A percentile compares a stretch with the other conserved stretches of the same genome.
Evolutionary conservation across 805 yeast genomes (phyloP).

Genomic region (Saturnispora halmiae): DNA sequence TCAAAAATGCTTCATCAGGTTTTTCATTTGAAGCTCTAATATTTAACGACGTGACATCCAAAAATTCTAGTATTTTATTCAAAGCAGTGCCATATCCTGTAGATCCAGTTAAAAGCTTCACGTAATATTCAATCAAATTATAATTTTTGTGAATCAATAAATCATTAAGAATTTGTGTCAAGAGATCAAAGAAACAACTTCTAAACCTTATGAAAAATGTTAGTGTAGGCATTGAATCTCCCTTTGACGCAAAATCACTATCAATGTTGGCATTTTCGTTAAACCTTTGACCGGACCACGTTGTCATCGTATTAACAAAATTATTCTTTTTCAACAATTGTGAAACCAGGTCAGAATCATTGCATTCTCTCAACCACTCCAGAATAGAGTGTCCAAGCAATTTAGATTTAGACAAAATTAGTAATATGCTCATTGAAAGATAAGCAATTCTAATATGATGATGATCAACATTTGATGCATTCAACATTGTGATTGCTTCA

Average conservation of each 20-base stretch:
- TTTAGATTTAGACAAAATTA: slow-evolving; percentile 51
- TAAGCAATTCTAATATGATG: slow-evolving; percentile 53
- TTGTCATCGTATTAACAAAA: slow-evolving; percentile 42
- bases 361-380: slow-evolving; percentile 39
- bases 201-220: slow-evolving; percentile 55
- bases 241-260: slow-evolving; percentile 30
- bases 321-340: slow-evolving; percentile 45
- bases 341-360: slow-evolving; percentile 38
- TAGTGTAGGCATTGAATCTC: slow-evolving; percentile 42
- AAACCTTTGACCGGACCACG: slow-evolving; percentile 47
- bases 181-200: slow-evolving; percentile 49
- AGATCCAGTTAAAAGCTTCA: slow-evolving; percentile 43
- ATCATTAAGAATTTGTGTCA: slow-evolving; percentile 66
- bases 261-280: slow-evolving; percentile 31
- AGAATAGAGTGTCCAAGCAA: slow-evolving; percentile 45
- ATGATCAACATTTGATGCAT: slow-evolving; percentile 33
- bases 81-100: slow-evolving; percentile 46
- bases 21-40: slow-evolving; percentile 37
- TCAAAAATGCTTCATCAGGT: slow-evolving; percentile 28
- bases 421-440: slow-evolving; percentile 48
- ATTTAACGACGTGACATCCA: slow-evolving; percentile 61
- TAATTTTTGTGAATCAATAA: slow-evolving; percentile 38
- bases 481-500: slow-evolving; percentile 36
- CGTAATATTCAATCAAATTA: slow-evolving; percentile 43
- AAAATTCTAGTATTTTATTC: slow-evolving; percentile 56